Base-by-base conservation (phyloP, 1,139 yeast genomes). In the Taphrina communis region DNA sequence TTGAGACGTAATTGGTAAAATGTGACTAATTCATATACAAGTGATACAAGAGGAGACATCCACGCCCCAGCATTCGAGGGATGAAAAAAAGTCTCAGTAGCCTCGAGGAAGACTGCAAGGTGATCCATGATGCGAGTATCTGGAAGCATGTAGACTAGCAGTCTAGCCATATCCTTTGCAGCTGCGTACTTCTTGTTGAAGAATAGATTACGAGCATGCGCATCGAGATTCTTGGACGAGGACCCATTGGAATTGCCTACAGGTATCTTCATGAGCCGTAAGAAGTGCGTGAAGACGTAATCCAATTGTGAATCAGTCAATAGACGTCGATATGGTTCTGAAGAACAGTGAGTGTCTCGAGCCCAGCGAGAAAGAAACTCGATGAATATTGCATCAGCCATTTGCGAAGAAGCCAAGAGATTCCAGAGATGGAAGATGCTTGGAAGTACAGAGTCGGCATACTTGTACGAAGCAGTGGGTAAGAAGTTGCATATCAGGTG, bases 11-110 rank as follows among this genome's bases (percentile, higher is more conserved):
- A 68, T 7, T 76, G 72, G 62, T 79, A 78, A 39, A 63, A 71
- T 50, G 76, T 78, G 0, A 78, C 77, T 51, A 80, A 68, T 36
- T 71, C 76, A 72, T 85, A 83, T 12, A 89, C 80, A 44, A 89
- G 82, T 71, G 86, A 85, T 0, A 95, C 83, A 53, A 94, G 85
- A 6, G 89, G 82, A 57, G 84, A 79, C 0, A 96, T 85, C 98
- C 99, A 93, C 31, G 84, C 83, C 0, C 97, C 98, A 21, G 83
- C 79, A 76, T 93, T 93, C 0, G 98, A 92, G 4, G 99, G 99
- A 78, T 94, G 97, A 12, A 88, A 88, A 78, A 88, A 90, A 48
- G 97, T 90, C 72, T 86, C 88, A n/a, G 92, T 81, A 0, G 96
- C 87, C 72, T 87, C 87, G 38, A 88, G 75, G 55, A 90, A 79